Conservation (phyloP, 371 early-diverging fungal genomes). For the Zopfochytrium polystomum region DNA sequence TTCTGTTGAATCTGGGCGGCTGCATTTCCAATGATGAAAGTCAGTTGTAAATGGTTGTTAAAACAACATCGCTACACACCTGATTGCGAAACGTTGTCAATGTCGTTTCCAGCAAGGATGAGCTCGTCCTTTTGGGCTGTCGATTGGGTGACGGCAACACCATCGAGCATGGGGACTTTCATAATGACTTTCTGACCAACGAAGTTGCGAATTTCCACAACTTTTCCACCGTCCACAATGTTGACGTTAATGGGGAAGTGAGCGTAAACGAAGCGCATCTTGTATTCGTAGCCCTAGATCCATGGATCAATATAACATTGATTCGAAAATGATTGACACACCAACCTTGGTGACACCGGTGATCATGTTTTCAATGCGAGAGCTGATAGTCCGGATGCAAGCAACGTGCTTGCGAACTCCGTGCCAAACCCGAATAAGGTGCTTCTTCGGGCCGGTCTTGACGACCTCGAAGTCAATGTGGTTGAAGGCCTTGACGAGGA, state of each 20-base stretch:
- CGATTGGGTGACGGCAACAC: conserved; percentile 83
- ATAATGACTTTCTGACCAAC: conserved; percentile 97
- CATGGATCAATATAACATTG: conserved; percentile 18
- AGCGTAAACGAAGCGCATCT: conserved; percentile 99
- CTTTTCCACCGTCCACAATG: conserved; percentile 77
- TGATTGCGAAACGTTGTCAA: conserved; percentile 97
- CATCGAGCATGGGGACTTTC: conserved; percentile 86
- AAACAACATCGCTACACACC: conserved; percentile 37
- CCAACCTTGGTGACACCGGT: conserved; percentile 91
- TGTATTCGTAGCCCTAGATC: conserved; percentile 95
- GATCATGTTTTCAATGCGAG: conserved; percentile 97
- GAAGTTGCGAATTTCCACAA: conserved; percentile 98
- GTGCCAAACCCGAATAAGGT: conserved; percentile 93
- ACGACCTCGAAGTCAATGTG: conserved; percentile 93
- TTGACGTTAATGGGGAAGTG: conserved; percentile 99
- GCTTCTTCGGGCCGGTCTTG: conserved; percentile 64
- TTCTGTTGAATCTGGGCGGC: conserved; percentile 89
- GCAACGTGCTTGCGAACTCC: conserved; percentile 97
- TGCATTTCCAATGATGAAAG: conserved; percentile 21
- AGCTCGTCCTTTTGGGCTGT: conserved; percentile 95
- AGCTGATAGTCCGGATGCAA: conserved; percentile 96
- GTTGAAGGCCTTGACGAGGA: conserved; percentile 86
- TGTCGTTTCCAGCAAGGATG: conserved; percentile 91
- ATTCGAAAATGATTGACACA: conserved; percentile 25
- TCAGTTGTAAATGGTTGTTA: background rate